phyloP scores from a whole-genome alignment of 768 basidiomycete genomes.

The Rhizopogon roseolus region DNA sequence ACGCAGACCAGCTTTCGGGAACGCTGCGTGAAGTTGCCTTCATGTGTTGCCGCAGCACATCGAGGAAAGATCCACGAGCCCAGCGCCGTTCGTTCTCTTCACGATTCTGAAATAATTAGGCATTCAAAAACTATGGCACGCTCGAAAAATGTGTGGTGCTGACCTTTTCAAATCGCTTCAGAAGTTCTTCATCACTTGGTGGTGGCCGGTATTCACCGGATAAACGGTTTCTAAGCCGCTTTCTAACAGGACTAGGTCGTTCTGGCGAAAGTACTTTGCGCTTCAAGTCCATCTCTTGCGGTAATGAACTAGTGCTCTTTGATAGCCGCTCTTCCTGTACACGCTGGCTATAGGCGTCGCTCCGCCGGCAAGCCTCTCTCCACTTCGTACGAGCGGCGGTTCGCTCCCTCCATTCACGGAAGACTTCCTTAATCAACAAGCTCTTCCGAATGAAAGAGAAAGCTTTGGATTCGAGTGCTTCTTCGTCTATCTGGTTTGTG shows the following conservation, averaged over 20 bases:
- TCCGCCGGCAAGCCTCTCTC: slow-evolving; percentile 55
- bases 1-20: slow-evolving; percentile 51
- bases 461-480: slow-evolving; percentile 35
- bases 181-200: slow-evolving; percentile 61
- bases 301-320: slow-evolving; percentile 12
- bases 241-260: slow-evolving; percentile 13
- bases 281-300: slow-evolving; percentile 12
- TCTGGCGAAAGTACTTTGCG: slow-evolving; percentile 21
- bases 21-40: slow-evolving; percentile 24
- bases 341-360: slow-evolving; percentile 58
- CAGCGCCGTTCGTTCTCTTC: slow-evolving; percentile 69
- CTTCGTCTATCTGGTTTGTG: slow-evolving; percentile 6
- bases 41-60: slow-evolving; percentile 30
- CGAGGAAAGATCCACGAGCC: slow-evolving; percentile 69
- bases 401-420: slow-evolving; percentile 43
- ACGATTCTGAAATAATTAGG: slow-evolving; percentile 47
- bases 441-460: slow-evolving; percentile 37
- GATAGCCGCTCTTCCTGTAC: slow-evolving; percentile 31
- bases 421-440: slow-evolving; percentile 35
- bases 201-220: slow-evolving; percentile 46
- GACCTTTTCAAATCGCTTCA: slow-evolving; percentile 66
- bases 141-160: slow-evolving; percentile 3
- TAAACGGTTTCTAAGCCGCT: slow-evolving; percentile 29
- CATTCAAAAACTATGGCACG: slow-evolving; percentile 8
- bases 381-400: slow-evolving; percentile 46